Conservation (phyloP, 2,329 filamentous ascomycete genomes). For the Penicillium sp. region DNA sequence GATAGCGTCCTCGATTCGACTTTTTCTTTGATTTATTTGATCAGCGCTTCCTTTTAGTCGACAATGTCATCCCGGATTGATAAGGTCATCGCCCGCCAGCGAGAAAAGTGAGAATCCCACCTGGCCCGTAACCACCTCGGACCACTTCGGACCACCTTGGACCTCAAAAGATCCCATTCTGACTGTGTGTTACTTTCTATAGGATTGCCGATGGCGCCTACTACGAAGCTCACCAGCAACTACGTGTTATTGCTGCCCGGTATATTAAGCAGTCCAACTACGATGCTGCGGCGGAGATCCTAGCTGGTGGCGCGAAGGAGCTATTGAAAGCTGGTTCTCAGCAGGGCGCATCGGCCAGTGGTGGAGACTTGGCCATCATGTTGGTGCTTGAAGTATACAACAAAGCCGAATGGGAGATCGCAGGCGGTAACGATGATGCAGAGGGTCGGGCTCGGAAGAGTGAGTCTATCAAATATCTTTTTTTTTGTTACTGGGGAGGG, state of each 20-base stretch:
- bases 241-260: conserved; percentile 88
- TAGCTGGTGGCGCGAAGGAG: conserved; percentile 78
- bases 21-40: neutral
- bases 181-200: conserved; percentile 11
- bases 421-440: conserved; percentile 53
- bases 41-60: neutral
- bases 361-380: conserved; percentile 82
- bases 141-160: neutral
- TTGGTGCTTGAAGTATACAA: conserved; percentile 88
- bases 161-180: conserved; percentile 6
- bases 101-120: conserved; percentile 61
- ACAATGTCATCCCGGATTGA: conserved; percentile 55
- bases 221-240: conserved; percentile 98
- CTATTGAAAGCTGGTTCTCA: conserved; percentile 62
- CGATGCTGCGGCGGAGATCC: conserved; percentile 78
- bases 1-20: neutral
- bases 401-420: conserved; percentile 72
- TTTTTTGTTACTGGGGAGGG: neutral
- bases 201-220: conserved; percentile 87
- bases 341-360: conserved; percentile 89
- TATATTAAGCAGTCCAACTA: conserved; percentile 89
- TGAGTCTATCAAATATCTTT: conserved; percentile 18
- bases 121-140: neutral
- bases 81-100: conserved; percentile 71
- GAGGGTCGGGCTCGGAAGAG: conserved; percentile 64